A percentile compares a stretch with the other conserved stretches of the same genome.
phyloP scores from a whole-genome alignment of 345 rosid genomes.

The Gossypium longicalyx region DNA sequence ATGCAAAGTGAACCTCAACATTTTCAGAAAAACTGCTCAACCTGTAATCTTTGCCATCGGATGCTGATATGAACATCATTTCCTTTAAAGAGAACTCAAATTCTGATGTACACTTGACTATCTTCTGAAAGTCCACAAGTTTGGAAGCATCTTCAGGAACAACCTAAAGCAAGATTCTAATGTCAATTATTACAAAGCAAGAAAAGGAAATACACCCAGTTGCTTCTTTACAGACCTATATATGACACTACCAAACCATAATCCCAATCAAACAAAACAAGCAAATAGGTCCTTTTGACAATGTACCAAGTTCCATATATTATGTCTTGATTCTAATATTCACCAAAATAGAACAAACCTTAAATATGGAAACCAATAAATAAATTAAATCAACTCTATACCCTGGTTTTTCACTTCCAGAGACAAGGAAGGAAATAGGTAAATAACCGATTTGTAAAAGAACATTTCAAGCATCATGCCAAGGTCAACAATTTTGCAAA shows the following conservation, averaged over 20 bases:
- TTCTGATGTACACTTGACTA: constrained; percentile 54
- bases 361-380: neutral
- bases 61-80: constrained; percentile 59
- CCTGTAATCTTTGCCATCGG: constrained; percentile 57
- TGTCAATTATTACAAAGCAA: neutral
- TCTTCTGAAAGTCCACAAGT: constrained; percentile 80
- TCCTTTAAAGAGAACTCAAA: constrained; percentile 72
- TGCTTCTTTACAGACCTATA: neutral
- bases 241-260: neutral
- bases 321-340: neutral
- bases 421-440: no score
- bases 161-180: constrained; percentile 46
- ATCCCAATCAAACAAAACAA: neutral
- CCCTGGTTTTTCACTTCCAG: neutral
- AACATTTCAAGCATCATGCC: neutral
- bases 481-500: neutral
- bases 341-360: neutral
- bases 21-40: constrained; percentile 80
- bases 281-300: neutral
- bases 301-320: neutral
- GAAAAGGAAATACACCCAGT: neutral
- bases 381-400: neutral
- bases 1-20: constrained; percentile 97
- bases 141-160: constrained; percentile 93
- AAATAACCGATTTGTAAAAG: no score